Conservation (phyloP, 257 asterid genomes). For the Penstemon eatonii region DNA sequence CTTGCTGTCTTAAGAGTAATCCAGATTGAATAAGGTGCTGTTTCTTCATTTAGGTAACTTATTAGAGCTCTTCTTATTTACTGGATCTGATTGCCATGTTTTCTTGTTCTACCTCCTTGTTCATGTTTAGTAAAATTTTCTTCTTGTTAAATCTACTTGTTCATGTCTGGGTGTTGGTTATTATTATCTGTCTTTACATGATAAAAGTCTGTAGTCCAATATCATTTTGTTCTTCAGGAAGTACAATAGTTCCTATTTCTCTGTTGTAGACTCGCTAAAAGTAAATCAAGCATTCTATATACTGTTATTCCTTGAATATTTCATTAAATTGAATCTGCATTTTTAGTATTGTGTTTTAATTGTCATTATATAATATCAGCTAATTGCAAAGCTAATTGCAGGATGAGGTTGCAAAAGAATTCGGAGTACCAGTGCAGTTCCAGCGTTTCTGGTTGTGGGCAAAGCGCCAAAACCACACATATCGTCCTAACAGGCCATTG, state of each 20-base stretch:
- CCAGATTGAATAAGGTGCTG: slow-evolving; percentile 9
- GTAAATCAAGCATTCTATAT: slow-evolving; percentile 1
- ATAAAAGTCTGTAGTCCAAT: slow-evolving; percentile 6
- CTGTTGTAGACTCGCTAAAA: slow-evolving; percentile 11
- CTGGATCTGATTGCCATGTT: not conserved
- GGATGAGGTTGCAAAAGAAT: slow-evolving; percentile 51
- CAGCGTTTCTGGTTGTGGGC: slow-evolving; percentile 60
- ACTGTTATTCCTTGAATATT: slow-evolving; percentile 9
- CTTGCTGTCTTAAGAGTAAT: not conserved
- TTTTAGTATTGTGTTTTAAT: not conserved
- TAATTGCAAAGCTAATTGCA: slow-evolving; percentile 35
- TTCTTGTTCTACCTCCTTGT: not conserved
- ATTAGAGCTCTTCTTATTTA: not conserved
- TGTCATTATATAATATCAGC: slow-evolving; percentile 18
- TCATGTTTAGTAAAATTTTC: not conserved
- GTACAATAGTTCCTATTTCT: slow-evolving; percentile 9
- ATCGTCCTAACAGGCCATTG: slow-evolving; percentile 45
- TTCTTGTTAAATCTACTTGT: slow-evolving; percentile 8
- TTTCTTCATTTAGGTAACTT: slow-evolving; percentile 10
- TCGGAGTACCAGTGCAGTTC: slow-evolving; percentile 45
- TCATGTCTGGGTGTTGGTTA: not conserved
- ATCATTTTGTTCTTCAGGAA: slow-evolving; percentile 14
- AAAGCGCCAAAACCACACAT: slow-evolving; percentile 44
- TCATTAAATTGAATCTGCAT: slow-evolving; percentile 8
- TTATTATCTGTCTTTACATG: slow-evolving; percentile 13